These are phyloP conservation scores for Nakazawaea sp. DNA, from an alignment of 805 yeast species.

Conservation along the genomic window DNA sequence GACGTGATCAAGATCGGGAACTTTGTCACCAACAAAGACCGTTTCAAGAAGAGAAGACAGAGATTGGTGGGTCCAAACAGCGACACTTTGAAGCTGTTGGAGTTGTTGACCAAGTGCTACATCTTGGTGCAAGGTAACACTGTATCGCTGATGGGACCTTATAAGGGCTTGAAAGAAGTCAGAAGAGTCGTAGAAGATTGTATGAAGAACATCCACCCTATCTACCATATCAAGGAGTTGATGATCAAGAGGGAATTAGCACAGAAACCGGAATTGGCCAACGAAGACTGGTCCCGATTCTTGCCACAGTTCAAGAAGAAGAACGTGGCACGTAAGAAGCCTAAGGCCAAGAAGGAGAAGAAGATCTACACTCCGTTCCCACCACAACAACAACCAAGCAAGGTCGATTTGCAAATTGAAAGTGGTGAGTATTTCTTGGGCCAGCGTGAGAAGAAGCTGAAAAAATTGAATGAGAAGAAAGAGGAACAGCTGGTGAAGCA, in stretches of 20 bases:
- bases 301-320: constrained; percentile 95
- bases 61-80: constrained; percentile 96
- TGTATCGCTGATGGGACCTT: constrained; percentile 95
- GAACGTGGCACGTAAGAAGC: constrained; percentile 90
- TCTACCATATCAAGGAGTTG: constrained; percentile 91
- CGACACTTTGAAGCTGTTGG: constrained; percentile 92
- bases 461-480: constrained; percentile 67
- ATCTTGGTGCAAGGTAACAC: constrained; percentile 96
- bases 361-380: constrained; percentile 98
- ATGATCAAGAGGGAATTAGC: constrained; percentile 96
- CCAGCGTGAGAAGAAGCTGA: constrained; percentile 70
- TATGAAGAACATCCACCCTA: constrained; percentile 96
- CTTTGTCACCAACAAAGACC: constrained; percentile 81
- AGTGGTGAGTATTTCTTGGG: constrained; percentile 97
- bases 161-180: constrained; percentile 83
- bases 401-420: constrained; percentile 94
- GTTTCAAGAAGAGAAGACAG: constrained; percentile 93
- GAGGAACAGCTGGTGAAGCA: constrained; percentile 71
- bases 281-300: constrained; percentile 96
- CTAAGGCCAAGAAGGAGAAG: constrained; percentile 47
- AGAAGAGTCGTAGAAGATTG: constrained; percentile 96
- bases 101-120: constrained; percentile 90
- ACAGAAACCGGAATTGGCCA: constrained; percentile 89
- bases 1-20: constrained; percentile 94
- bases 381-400: constrained; percentile 94